Evolutionary conservation across 2,329 filamentous ascomycete genomes (phyloP), one percentile per base, ranked within the genome.

Genomic region (Arthrobotrys iridis): DNA sequence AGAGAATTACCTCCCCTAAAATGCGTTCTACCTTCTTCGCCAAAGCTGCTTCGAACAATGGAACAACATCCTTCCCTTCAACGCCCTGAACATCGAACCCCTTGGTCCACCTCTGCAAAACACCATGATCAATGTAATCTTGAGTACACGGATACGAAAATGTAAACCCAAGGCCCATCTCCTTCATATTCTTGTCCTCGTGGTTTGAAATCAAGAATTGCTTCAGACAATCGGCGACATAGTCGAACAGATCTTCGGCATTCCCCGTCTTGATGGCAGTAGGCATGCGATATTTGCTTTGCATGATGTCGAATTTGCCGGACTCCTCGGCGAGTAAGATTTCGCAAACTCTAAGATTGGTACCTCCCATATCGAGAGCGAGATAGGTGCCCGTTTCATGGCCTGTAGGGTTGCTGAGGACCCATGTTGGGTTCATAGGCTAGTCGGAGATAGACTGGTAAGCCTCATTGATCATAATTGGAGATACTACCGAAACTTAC

Each of bases 351-450:
- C 94, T 91, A 77, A 97, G 85, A 83, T 98, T 98, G 80, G 94
- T 98, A 79, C 94, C 94, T 70, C 94, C 94, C 91, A 98, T 96
- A 81, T 98, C 94, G 43, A 98, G 86, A 65, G 94, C 93, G 40
- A 98, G 86, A 82, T 89, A 97, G 11, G 90, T 95, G 76, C 94
- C 94, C 6, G 89, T 91, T 83, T 97, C 94, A 78, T 93, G 83
- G 78, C 94, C 94, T 81, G 90, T 91, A 20, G 94, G 94, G 82
- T 93, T 93, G 50, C 88, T 88, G 89, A 96, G 93, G 77, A 96
- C 93, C 94, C 94, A 97, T 66, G 93, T 96, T 72, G 94, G 91
- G 84, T 97, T 97, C 94, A 98, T 97, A 74, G 94, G 93, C 92
- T 96, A 79, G 48, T 71, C 40, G 15, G 28, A 79, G 20, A 43